Percentiles rank a stretch among this genome's conserved stretches.
phyloP scores from a whole-genome alignment of 805 yeast species.

The Starmerella vitae region DNA sequence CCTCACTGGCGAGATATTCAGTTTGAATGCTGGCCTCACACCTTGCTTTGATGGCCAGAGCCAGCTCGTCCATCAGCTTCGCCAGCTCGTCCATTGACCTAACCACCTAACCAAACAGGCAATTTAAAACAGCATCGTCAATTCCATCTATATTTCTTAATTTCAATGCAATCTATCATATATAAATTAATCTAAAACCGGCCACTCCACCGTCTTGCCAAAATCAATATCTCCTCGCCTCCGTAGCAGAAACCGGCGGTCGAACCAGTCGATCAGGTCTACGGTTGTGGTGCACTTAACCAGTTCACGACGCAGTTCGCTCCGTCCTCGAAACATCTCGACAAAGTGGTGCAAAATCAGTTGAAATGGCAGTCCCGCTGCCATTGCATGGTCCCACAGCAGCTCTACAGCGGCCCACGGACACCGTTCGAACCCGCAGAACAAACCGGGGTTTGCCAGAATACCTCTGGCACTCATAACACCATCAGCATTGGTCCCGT shows the following conservation, averaged over 20 bases:
- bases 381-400: conserved; percentile 64
- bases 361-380: conserved; percentile 75
- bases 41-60: conserved; percentile 19
- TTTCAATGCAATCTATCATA: neutral
- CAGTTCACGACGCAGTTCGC: conserved; percentile 38
- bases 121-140: no score
- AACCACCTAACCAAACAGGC: no score
- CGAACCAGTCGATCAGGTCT: conserved; percentile 75
- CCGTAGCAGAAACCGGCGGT: conserved; percentile 47
- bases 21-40: conserved; percentile 17
- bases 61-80: conserved; percentile 23
- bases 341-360: conserved; percentile 76
- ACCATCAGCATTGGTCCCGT: conserved; percentile 69
- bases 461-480: conserved; percentile 93
- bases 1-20: conserved; percentile 19
- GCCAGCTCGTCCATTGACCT: conserved; percentile 21
- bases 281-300: conserved; percentile 46
- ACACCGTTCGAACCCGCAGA: conserved; percentile 55
- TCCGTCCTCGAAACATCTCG: conserved; percentile 55
- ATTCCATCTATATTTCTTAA: neutral
- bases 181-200: conserved; percentile 16
- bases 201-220: conserved; percentile 40
- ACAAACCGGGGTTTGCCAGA: conserved; percentile 73
- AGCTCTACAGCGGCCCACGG: conserved; percentile 88
- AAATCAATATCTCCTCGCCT: conserved; percentile 59